Percentiles rank a stretch among this genome's conserved stretches.
Conservation (phyloP, 2,329 filamentous ascomycete species). For the Cercospora citrullina region DNA sequence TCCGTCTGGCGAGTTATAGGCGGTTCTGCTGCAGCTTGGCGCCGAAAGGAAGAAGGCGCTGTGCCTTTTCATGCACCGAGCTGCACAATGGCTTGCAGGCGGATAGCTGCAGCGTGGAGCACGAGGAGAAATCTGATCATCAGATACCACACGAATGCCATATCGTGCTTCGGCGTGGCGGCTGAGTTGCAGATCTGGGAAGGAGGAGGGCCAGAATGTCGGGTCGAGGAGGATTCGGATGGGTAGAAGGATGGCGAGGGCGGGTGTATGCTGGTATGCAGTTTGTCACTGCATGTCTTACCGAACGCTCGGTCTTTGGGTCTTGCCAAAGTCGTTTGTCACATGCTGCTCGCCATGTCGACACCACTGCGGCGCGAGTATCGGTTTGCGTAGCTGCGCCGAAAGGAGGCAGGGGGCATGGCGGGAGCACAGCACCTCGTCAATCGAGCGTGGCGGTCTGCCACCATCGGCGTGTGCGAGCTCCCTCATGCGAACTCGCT, state of each 20-base stretch:
- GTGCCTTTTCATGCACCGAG: neutral
- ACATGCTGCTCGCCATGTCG: neutral
- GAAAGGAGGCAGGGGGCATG: neutral
- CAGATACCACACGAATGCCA: neutral
- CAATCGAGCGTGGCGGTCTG: conserved; percentile 7
- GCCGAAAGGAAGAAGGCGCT: neutral
- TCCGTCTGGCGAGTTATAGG: neutral
- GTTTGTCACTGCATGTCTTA: neutral
- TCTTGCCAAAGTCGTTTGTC: neutral
- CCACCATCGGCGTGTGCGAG: neutral
- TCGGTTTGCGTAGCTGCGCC: neutral
- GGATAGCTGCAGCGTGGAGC: neutral
- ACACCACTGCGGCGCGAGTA: neutral
- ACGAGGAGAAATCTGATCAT: neutral
- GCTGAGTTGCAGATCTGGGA: neutral
- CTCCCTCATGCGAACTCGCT: neutral
- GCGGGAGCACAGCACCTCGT: conserved; percentile 6
- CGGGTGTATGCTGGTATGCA: neutral
- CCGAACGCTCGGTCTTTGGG: neutral
- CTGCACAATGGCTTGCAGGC: neutral
- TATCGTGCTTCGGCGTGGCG: neutral
- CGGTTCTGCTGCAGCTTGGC: neutral
- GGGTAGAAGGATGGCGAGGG: neutral
- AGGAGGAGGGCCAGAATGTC: neutral
- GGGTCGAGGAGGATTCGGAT: neutral